These are phyloP conservation scores for Tetrahymena elliotti DNA, from an alignment of 73 alveolate species.

Conservation along the genomic window DNA sequence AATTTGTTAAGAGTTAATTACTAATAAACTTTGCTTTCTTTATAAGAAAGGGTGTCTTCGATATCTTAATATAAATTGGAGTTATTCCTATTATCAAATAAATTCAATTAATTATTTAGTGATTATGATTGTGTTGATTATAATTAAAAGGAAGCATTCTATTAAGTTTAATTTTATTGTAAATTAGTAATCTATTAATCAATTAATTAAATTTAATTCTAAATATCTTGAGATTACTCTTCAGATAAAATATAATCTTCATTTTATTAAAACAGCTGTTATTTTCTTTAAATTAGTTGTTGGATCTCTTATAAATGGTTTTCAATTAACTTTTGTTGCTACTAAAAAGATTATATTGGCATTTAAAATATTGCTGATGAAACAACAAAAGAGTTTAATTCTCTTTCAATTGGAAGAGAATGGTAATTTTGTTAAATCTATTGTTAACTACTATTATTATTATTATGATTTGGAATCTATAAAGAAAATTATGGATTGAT, in stretches of 20 bases:
- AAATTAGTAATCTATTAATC: neutral
- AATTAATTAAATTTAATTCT: no score
- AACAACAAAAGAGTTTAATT: neutral
- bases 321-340: no score
- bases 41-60: neutral
- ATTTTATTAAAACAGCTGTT: neutral
- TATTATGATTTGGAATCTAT: neutral
- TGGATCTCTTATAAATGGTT: neutral
- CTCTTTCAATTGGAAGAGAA: neutral
- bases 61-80: neutral
- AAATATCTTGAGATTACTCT: neutral
- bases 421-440: neutral
- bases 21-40: neutral
- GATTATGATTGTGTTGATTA: no score
- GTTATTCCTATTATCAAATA: no score
- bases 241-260: neutral
- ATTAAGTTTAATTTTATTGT: neutral
- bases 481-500: neutral
- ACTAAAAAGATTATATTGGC: neutral
- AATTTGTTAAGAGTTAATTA: neutral
- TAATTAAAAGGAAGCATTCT: no score
- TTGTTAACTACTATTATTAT: neutral
- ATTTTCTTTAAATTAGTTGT: no score
- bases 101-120: no score
- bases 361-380: neutral